These are phyloP conservation scores for Claviceps paspali DNA, from an alignment of 2,329 filamentous ascomycete genomes.

Conservation along the genomic window DNA sequence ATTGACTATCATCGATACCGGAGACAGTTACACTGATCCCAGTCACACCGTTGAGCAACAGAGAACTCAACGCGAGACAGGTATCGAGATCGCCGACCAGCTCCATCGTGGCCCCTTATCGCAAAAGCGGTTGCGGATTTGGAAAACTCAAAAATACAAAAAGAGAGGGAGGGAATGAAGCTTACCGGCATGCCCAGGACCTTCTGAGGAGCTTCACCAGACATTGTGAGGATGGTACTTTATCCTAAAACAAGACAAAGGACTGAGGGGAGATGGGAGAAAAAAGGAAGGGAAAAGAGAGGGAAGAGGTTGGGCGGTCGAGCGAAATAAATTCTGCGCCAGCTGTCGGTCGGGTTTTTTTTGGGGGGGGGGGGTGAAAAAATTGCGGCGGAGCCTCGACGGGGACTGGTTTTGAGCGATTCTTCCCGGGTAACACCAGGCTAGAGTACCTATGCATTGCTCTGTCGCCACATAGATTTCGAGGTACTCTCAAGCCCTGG, in stretches of 20 bases:
- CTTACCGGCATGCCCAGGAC: conserved; percentile 56
- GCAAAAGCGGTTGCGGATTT: conserved; percentile 16
- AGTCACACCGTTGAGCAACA: no score
- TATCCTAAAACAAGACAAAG: conserved; percentile 31
- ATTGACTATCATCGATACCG: no score
- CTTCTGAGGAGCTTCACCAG: conserved; percentile 37
- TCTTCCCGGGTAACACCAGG: no score
- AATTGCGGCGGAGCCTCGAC: conserved; percentile 31
- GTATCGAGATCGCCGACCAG: neutral
- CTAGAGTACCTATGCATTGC: no score
- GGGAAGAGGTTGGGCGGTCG: conserved; percentile 24
- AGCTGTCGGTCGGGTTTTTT: conserved; percentile 28
- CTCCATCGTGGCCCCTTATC: conserved; percentile 9
- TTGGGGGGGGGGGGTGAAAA: conserved; percentile 33
- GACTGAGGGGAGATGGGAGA: conserved; percentile 45
- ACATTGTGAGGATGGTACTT: conserved; percentile 34
- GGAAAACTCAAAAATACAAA: conserved; percentile 1
- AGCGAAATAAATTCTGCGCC: conserved; percentile 30
- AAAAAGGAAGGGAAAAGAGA: conserved; percentile 27
- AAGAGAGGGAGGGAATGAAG: conserved; percentile 9
- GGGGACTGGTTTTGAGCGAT: conserved; percentile 35
- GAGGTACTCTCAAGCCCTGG: conserved; percentile 4
- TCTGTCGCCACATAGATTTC: no score
- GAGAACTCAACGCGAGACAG: conserved; percentile 6
- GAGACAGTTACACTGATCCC: no score